Percentiles rank a stretch among this genome's conserved stretches.
Evolutionary conservation across 441 rosid species (phyloP).

Genomic region (Eruca vesicaria): DNA sequence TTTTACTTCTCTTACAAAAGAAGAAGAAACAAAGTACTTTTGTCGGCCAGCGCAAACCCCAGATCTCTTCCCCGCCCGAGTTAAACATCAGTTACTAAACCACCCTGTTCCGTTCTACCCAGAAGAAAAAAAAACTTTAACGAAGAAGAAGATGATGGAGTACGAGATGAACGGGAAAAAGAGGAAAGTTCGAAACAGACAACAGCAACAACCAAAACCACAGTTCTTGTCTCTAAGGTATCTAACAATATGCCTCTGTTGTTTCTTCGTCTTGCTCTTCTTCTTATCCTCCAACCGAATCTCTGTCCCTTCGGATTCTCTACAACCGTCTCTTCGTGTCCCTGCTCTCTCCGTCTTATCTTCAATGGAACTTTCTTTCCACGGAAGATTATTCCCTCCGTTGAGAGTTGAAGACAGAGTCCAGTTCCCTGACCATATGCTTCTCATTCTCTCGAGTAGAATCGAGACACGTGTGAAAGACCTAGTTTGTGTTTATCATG

Average conservation of each 20-base stretch:
- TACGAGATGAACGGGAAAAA: slow-evolving; percentile 74
- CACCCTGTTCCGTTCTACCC: slow-evolving; percentile 1
- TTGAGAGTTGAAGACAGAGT: slow-evolving; percentile 57
- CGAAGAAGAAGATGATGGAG: slow-evolving; percentile 44
- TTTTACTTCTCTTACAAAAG: neutral
- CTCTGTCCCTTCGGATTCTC: slow-evolving; percentile 41
- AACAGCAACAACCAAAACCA: slow-evolving; percentile 27
- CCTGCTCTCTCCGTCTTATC: slow-evolving; percentile 52
- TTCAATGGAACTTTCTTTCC: slow-evolving; percentile 43
- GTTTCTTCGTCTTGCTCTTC: slow-evolving; percentile 58
- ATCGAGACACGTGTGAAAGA: slow-evolving; percentile 23
- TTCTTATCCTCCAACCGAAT: slow-evolving; percentile 63
- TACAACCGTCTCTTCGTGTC: slow-evolving; percentile 60
- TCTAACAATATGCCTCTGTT: slow-evolving; percentile 47
- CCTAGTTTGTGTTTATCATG: slow-evolving; percentile 64
- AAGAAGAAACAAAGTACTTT: slow-evolving; percentile 6
- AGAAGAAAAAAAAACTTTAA: neutral
- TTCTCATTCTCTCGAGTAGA: slow-evolving; percentile 51
- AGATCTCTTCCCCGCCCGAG: slow-evolving; percentile 19
- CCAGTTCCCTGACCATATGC: slow-evolving; percentile 69
- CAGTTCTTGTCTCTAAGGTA: slow-evolving; percentile 55
- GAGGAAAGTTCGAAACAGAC: slow-evolving; percentile 59
- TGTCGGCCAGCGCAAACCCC: slow-evolving; percentile 29
- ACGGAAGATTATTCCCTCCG: slow-evolving; percentile 26
- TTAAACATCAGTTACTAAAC: slow-evolving; percentile 19